These are phyloP conservation scores for Aeschynomene evenia DNA, from an alignment of 306 rosid genomes.

Conservation along the genomic window DNA sequence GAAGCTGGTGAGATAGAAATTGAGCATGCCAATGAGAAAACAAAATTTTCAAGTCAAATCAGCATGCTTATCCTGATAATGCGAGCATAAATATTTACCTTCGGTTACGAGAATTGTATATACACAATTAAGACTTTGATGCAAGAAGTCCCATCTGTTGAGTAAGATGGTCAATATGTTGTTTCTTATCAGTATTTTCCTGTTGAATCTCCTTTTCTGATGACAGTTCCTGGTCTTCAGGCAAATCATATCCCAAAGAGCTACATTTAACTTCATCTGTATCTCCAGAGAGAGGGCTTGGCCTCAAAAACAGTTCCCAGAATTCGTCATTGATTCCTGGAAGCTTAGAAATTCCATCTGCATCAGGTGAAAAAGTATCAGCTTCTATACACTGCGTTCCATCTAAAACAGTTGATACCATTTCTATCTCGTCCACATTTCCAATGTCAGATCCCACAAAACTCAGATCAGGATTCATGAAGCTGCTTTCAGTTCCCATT, in stretches of 20 bases:
- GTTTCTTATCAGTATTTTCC: slow-evolving; percentile 52
- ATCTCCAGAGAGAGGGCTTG: slow-evolving; percentile 46
- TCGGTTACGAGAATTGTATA: slow-evolving; percentile 37
- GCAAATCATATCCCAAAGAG: slow-evolving; percentile 42
- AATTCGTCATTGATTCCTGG: slow-evolving; percentile 63
- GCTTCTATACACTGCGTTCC: slow-evolving; percentile 38
- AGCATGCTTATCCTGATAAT: slow-evolving; percentile 36
- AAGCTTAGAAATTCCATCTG: slow-evolving; percentile 52
- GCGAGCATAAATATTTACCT: slow-evolving; percentile 48
- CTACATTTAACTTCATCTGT: slow-evolving; percentile 46
- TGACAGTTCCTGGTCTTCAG: slow-evolving; percentile 43
- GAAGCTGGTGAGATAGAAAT: slow-evolving; percentile 7
- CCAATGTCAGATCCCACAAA: slow-evolving; percentile 38
- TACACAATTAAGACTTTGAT: slow-evolving; percentile 41
- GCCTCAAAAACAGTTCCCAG: slow-evolving; percentile 62
- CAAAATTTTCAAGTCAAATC: slow-evolving; percentile 23
- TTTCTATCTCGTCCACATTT: slow-evolving; percentile 39
- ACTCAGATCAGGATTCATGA: slow-evolving; percentile 33
- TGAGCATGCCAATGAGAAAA: slow-evolving; percentile 1
- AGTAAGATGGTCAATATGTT: slow-evolving; percentile 49
- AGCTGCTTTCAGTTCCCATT: slow-evolving; percentile 35
- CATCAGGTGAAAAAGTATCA: slow-evolving; percentile 43
- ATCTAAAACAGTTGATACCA: slow-evolving; percentile 50
- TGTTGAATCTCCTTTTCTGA: slow-evolving; percentile 40
- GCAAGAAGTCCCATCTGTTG: slow-evolving; percentile 71